Conservation (phyloP, 306 rosid species). For the Ormosia emarginata region DNA sequence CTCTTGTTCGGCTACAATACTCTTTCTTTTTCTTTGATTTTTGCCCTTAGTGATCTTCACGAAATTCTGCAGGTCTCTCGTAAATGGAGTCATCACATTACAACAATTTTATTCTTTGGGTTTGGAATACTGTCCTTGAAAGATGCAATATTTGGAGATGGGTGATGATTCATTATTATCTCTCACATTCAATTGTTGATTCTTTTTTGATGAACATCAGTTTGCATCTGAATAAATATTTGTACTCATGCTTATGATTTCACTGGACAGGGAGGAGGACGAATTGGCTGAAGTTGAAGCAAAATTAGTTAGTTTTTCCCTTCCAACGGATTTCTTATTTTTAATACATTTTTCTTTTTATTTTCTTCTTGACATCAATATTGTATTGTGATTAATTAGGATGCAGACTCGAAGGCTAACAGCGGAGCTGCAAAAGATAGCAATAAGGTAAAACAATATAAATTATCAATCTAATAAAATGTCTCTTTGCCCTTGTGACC, state of each 20-base stretch:
- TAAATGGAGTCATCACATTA: constrained; percentile 64
- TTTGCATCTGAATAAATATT: background rate
- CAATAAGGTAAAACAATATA: constrained; percentile 35
- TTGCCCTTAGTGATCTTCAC: background rate
- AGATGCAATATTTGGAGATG: constrained; percentile 60
- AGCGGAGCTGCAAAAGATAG: constrained; percentile 36
- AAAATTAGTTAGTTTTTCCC: constrained; percentile 46
- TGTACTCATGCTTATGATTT: constrained; percentile 25
- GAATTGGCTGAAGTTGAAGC: constrained; percentile 83
- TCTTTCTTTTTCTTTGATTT: background rate
- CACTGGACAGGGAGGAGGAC: constrained; percentile 51
- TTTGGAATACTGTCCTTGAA: constrained; percentile 71
- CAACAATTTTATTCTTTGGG: constrained; percentile 66
- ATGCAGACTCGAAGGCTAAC: constrained; percentile 41
- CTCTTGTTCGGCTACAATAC: background rate
- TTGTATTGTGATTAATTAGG: constrained; percentile 1
- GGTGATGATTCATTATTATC: constrained; percentile 37
- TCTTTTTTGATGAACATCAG: background rate
- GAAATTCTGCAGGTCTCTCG: constrained; percentile 55
- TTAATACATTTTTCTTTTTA: background rate
- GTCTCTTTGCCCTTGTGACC: too few relatives aligned
- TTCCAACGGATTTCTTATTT: background rate
- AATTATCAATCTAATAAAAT: background rate
- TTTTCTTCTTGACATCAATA: background rate
- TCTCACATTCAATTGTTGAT: background rate